Evolutionary conservation across 768 basidiomycete genomes (phyloP), one percentile per base, ranked within the genome.

Genomic region (Galerina sulciceps): DNA sequence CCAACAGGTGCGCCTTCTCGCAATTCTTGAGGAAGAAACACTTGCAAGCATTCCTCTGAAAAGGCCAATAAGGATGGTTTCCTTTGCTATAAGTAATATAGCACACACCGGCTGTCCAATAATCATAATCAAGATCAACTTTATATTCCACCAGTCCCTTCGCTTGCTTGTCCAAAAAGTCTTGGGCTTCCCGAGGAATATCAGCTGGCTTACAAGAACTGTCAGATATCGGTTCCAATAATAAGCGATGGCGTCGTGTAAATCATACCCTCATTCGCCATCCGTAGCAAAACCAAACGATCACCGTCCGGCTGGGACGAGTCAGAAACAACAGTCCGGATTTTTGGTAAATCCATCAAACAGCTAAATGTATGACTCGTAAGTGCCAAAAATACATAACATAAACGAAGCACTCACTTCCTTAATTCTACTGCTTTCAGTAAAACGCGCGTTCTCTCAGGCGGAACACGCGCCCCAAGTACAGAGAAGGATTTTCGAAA

Each of bases 41-140:
- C 83, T 44, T 88, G 83, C 15, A 99, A 75, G 34, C 98, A 88
- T 45, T 98, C 93, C 69, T 92, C 94, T 96, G 53, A 41, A 42
- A 20, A 13, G 2, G 4, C 9, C 40, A 8, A 54, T n/a, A 13
- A 36, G n/a, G 31, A 48, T 20, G 6, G 9, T 43, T 14, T 42
- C 34, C 6, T 41, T 51, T 55, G 55, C 18, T 55, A 15, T 14
- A 18, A 13, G 15, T 6, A 18, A 18, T 6, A 31, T 20, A 15
- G 23, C 36, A 45, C 11, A 62, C 61, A 94, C 95, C 89, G 46
- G 93, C 84, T 1, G 84, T 88, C 96, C 96, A 99, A 72, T 93
- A 90, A 67, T 90, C 81, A 70, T 98, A 99, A 55, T 84, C 82
- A 42, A 99, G 75, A 20, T 87, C 73, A 41, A 99, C 60, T 0